These are phyloP conservation scores for Sugiyamaella qingdaonensis DNA, from an alignment of 805 yeast genomes.

Conservation along the genomic window DNA sequence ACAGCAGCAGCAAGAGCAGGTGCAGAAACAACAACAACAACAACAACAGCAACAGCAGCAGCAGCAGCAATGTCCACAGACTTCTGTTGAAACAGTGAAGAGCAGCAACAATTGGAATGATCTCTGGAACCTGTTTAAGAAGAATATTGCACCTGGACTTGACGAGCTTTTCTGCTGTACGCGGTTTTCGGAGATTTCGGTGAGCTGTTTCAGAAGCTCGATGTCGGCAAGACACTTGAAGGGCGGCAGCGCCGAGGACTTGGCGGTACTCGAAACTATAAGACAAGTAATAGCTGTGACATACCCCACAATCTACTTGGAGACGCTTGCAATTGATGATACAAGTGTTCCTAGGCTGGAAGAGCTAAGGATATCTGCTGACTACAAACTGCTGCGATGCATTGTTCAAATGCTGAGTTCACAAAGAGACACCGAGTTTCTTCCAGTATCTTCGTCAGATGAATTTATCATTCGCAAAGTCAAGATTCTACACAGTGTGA, in stretches of 20 bases:
- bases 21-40: neutral
- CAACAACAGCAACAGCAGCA: no score
- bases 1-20: neutral
- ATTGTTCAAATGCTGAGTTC: constrained; percentile 18
- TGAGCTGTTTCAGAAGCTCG: neutral
- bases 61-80: neutral
- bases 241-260: constrained; percentile 17
- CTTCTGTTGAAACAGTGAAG: neutral
- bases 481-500: constrained; percentile 14
- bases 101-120: constrained; percentile 23
- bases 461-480: constrained; percentile 11
- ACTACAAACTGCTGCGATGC: constrained; percentile 29
- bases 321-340: constrained; percentile 21
- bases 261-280: constrained; percentile 33
- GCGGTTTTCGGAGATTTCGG: constrained; percentile 20
- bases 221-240: constrained; percentile 5
- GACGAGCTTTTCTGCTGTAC: constrained; percentile 26
- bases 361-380: constrained; percentile 32
- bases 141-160: constrained; percentile 24
- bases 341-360: constrained; percentile 24
- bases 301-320: constrained; percentile 17
- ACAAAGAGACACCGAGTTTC: constrained; percentile 16
- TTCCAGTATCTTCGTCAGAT: constrained; percentile 21
- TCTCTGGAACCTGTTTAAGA: constrained; percentile 21
- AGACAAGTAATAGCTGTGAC: constrained; percentile 27